These are phyloP conservation scores for Saccharomyces hybrid DNA, from an alignment of 1,139 yeast species.

Conservation along the genomic window DNA sequence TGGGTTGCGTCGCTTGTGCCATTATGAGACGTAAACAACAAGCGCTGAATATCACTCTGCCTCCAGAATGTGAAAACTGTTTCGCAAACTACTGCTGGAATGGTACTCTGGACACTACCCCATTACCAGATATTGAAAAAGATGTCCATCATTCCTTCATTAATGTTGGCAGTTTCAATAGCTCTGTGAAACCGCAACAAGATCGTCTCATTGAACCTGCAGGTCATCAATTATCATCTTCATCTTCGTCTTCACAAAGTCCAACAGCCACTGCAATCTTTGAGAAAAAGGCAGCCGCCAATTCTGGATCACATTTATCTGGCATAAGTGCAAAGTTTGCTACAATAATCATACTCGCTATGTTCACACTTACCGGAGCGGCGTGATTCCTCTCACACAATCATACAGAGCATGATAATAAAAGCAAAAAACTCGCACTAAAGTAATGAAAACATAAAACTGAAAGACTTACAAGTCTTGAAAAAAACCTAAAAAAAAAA, in stretches of 20 bases:
- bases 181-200: constrained; percentile 1
- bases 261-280: neutral
- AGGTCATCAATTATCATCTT: neutral
- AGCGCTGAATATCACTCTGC: constrained; percentile 50
- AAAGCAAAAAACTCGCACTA: neutral
- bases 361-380: neutral
- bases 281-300: neutral
- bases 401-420: neutral
- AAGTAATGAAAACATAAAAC: neutral
- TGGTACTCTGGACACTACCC: constrained; percentile 35
- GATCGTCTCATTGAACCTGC: constrained; percentile 5
- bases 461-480: neutral
- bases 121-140: constrained; percentile 11
- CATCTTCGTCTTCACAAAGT: constrained; percentile 1
- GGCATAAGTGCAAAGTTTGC: neutral
- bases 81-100: constrained; percentile 76
- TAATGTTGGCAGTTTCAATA: constrained; percentile 5
- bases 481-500: neutral
- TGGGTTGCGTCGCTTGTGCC: constrained; percentile 81
- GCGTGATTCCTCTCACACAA: neutral
- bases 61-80: constrained; percentile 67
- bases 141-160: constrained; percentile 18
- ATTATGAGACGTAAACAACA: constrained; percentile 74
- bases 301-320: neutral
- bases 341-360: neutral